Percentiles rank a stretch among this genome's conserved stretches.
Conservation (phyloP, 2,329 filamentous ascomycete genomes). For the Colletotrichum abscissum region DNA sequence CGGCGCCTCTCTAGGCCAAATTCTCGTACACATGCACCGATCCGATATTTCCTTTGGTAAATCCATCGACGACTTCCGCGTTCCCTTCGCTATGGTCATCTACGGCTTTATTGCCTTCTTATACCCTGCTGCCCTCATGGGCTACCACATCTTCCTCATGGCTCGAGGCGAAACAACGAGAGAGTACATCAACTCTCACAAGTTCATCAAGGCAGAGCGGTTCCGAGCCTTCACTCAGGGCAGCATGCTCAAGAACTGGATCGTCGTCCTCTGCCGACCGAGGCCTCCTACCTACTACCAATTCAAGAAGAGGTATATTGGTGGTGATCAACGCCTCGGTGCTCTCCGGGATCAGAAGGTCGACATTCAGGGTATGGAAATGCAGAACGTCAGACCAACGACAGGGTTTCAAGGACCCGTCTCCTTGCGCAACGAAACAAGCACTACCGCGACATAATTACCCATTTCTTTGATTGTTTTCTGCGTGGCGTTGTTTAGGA, state of each 20-base stretch:
- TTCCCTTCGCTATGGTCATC: slow-evolving; percentile 89
- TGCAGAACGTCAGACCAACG: slow-evolving; percentile 71
- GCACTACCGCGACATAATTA: slow-evolving; percentile 29
- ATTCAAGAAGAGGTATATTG: slow-evolving; percentile 81
- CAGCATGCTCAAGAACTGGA: slow-evolving; percentile 80
- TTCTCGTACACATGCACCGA: slow-evolving; percentile 76
- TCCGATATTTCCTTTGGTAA: slow-evolving; percentile 74
- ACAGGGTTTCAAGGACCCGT: slow-evolving; percentile 66
- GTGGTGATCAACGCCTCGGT: slow-evolving; percentile 88
- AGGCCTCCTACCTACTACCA: slow-evolving; percentile 88
- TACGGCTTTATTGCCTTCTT: slow-evolving; percentile 79
- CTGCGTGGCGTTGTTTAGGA: slow-evolving; percentile 26
- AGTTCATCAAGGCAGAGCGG: slow-evolving; percentile 91
- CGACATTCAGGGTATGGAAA: slow-evolving; percentile 72
- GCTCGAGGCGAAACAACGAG: slow-evolving; percentile 92
- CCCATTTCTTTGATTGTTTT: slow-evolving; percentile 6
- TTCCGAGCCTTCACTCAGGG: slow-evolving; percentile 91
- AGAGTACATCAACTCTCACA: slow-evolving; percentile 96
- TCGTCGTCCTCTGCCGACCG: slow-evolving; percentile 83
- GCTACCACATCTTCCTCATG: slow-evolving; percentile 93
- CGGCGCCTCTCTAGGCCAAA: slow-evolving; percentile 81
- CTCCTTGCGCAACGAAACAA: slow-evolving; percentile 51
- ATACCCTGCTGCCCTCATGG: slow-evolving; percentile 86
- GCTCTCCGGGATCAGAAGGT: slow-evolving; percentile 54
- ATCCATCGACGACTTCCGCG: slow-evolving; percentile 77